Conservation (phyloP, 345 rosid species). For the Geranium brycei region DNA sequence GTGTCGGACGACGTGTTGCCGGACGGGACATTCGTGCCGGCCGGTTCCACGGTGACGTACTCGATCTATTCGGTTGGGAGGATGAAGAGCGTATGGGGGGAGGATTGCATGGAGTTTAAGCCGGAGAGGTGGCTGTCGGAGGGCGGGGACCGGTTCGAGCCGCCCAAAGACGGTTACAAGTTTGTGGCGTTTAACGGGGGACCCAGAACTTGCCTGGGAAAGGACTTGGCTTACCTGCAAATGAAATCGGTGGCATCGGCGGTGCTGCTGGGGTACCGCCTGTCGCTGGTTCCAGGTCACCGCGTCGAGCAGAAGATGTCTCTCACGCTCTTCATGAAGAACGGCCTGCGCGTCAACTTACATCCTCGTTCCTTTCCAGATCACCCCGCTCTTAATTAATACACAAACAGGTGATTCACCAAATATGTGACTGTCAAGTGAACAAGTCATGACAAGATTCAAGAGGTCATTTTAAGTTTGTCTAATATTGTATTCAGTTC, state of each 20-base stretch:
- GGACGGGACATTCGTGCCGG: conserved; percentile 61
- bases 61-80: conserved; percentile 83
- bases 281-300: conserved; percentile 60
- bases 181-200: conserved; percentile 87
- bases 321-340: conserved; percentile 78
- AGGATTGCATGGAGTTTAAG: conserved; percentile 65
- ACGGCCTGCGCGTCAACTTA: conserved; percentile 61
- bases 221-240: conserved; percentile 80
- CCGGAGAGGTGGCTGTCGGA: conserved; percentile 76
- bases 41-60: conserved; percentile 75
- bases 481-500: no score
- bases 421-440: no score
- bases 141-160: conserved; percentile 41
- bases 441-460: no score
- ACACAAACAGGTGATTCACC: no score
- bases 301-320: conserved; percentile 92
- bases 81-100: conserved; percentile 84
- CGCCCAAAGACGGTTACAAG: conserved; percentile 71
- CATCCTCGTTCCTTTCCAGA: conserved; percentile 35
- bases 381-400: no score
- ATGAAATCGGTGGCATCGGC: conserved; percentile 89
- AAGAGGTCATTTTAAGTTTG: no score
- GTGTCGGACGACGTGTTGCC: conserved; percentile 63
- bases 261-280: conserved; percentile 62
- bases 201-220: conserved; percentile 85